Evolutionary conservation across 495 filamentous ascomycete genomes (phyloP).

Genomic region (Elaphomyces granulatus): DNA sequence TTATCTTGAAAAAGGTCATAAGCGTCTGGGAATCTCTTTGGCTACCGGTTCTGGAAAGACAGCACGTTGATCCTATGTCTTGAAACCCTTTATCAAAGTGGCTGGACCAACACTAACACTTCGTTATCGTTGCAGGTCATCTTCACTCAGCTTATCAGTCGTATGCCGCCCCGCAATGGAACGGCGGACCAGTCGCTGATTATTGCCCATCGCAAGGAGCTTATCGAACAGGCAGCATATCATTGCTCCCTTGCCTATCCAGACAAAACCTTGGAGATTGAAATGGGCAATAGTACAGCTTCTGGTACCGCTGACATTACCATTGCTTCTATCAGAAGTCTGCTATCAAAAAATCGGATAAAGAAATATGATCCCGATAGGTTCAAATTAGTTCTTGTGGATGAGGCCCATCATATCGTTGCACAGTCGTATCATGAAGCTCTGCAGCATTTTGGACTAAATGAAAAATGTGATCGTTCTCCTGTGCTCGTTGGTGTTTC

Average conservation of each 20-base stretch:
- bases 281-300: constrained; percentile 68
- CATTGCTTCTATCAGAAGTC: constrained; percentile 74
- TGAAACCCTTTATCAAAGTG: not conserved
- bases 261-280: constrained; percentile 62
- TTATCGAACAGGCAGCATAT: constrained; percentile 85
- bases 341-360: constrained; percentile 59
- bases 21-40: constrained; percentile 73
- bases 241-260: constrained; percentile 78
- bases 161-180: constrained; percentile 43
- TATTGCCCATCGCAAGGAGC: constrained; percentile 78
- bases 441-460: constrained; percentile 61
- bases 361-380: constrained; percentile 59
- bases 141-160: constrained; percentile 88
- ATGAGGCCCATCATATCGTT: constrained; percentile 98
- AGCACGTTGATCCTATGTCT: constrained; percentile 27
- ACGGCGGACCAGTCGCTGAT: constrained; percentile 70
- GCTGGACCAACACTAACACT: not conserved
- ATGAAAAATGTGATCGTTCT: constrained; percentile 32
- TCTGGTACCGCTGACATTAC: constrained; percentile 80
- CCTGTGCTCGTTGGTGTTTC: constrained; percentile 82
- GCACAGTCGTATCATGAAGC: constrained; percentile 59
- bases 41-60: constrained; percentile 93
- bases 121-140: constrained; percentile 46
- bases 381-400: constrained; percentile 89
- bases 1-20: constrained; percentile 57